These are phyloP conservation scores for Phytopythium vexans DNA, from an alignment of 352 stramenopile genomes.

Conservation along the genomic window DNA sequence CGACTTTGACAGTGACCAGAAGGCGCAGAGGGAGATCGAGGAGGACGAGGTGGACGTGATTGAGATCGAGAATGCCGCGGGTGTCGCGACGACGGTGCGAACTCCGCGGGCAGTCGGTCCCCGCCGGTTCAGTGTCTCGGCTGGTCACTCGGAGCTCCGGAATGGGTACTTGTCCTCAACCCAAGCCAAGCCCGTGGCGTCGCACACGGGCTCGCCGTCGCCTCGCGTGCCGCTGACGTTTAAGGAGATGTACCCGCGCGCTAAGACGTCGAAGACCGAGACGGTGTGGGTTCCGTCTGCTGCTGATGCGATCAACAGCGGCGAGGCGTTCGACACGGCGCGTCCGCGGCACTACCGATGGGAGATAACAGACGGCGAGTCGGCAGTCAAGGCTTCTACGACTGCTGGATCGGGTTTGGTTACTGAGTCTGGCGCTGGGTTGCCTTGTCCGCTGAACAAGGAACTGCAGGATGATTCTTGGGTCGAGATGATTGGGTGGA, in stretches of 20 bases:
- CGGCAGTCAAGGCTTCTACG: background rate
- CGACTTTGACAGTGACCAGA: conserved; percentile 29
- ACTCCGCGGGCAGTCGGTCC: conserved; percentile 5
- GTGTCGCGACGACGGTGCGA: conserved; percentile 15
- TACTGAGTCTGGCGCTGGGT: background rate
- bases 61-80: conserved; percentile 49
- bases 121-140: too few species aligned
- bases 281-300: conserved; percentile 26
- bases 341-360: conserved; percentile 76
- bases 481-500: conserved; percentile 78
- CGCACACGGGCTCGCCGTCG: background rate
- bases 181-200: background rate
- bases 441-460: conserved; percentile 59
- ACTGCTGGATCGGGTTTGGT: background rate
- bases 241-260: conserved; percentile 14
- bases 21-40: conserved; percentile 13
- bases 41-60: conserved; percentile 24
- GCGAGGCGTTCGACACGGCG: conserved; percentile 65
- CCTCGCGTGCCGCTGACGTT: conserved; percentile 19
- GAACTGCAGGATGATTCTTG: conserved; percentile 69
- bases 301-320: conserved; percentile 8
- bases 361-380: conserved; percentile 39
- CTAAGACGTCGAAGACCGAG: conserved; percentile 6
- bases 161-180: too few species aligned
- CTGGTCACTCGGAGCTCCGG: too few species aligned